Evolutionary conservation across 257 asterid species (phyloP).

Genomic region (Nicotiana sylvestris): DNA sequence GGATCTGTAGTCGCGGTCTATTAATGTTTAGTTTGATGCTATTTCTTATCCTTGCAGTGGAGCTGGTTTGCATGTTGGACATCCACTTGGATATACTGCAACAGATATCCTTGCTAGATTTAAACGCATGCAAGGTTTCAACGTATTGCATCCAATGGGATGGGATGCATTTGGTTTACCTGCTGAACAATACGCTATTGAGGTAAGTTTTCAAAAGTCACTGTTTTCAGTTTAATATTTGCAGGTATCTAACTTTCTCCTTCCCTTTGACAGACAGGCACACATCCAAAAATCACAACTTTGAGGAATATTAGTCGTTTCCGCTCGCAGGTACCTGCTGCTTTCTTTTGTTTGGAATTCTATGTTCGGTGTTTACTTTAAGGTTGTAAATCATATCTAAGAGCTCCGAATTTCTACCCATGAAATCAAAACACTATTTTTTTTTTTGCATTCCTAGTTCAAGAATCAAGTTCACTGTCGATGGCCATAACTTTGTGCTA

Average conservation of each 20-base stretch:
- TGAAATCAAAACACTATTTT: not conserved
- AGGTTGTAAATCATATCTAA: not conserved
- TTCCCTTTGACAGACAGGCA: conserved; percentile 66
- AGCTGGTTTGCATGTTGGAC: conserved; percentile 98
- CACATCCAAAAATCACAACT: conserved; percentile 88
- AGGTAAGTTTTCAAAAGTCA: conserved; percentile 34
- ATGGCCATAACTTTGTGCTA: not conserved
- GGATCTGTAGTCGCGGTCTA: not conserved
- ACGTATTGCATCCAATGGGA: conserved; percentile 98
- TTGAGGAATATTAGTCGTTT: conserved; percentile 71
- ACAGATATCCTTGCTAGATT: conserved; percentile 96
- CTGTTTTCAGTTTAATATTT: not conserved
- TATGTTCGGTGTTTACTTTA: not conserved
- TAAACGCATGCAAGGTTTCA: conserved; percentile 93
- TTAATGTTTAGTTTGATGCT: conserved; percentile 15
- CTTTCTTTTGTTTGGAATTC: not conserved
- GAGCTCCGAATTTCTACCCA: not conserved
- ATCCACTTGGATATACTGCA: conserved; percentile 98
- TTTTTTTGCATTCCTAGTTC: not conserved
- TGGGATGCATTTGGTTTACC: conserved; percentile 99
- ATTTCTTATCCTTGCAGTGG: conserved; percentile 60
- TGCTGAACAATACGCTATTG: conserved; percentile 97
- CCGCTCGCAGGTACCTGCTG: conserved; percentile 62
- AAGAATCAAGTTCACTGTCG: not conserved
- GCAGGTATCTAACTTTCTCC: conserved; percentile 7